Evolutionary conservation across 1,139 yeast genomes (phyloP).

Genomic region (Hyphopichia pseudoburtonii): DNA sequence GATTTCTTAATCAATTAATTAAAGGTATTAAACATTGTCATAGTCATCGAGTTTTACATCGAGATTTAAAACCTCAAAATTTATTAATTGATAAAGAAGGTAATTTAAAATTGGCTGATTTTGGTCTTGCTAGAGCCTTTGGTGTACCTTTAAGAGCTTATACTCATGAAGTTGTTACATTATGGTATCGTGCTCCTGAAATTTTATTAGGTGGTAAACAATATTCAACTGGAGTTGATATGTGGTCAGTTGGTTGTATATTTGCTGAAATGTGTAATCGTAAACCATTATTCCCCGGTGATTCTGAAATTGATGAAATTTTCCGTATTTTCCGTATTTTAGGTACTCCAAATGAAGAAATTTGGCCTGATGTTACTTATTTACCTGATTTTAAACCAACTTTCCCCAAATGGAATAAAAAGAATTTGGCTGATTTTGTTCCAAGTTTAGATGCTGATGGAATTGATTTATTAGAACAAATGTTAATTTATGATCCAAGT

Average conservation of each 20-base stretch:
- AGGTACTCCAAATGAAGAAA: constrained; percentile 92
- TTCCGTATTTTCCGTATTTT: constrained; percentile 88
- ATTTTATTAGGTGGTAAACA: constrained; percentile 94
- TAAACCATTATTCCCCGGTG: constrained; percentile 95
- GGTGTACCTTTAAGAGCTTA: constrained; percentile 96
- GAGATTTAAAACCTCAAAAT: constrained; percentile 96
- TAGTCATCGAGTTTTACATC: constrained; percentile 89
- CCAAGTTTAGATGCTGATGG: constrained; percentile 83
- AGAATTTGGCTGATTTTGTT: constrained; percentile 68
- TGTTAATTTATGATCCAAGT: constrained; percentile 91
- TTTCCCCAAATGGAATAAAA: constrained; percentile 91
- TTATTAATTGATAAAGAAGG: constrained; percentile 93
- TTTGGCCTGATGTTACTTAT: constrained; percentile 95
- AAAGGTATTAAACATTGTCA: constrained; percentile 95
- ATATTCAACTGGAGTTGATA: constrained; percentile 96
- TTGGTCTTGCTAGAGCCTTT: constrained; percentile 95
- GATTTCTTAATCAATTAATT: constrained; percentile 89
- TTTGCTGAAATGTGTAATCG: constrained; percentile 98
- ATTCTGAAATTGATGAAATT: constrained; percentile 95
- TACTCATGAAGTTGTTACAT: constrained; percentile 95
- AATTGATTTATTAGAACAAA: constrained; percentile 72
- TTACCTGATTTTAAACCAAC: constrained; percentile 94
- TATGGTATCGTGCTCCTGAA: constrained; percentile 98
- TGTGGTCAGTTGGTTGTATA: constrained; percentile 98
- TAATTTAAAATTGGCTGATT: constrained; percentile 91